Conservation (phyloP, 2,329 filamentous ascomycete genomes). For the Fusarium sp. region DNA sequence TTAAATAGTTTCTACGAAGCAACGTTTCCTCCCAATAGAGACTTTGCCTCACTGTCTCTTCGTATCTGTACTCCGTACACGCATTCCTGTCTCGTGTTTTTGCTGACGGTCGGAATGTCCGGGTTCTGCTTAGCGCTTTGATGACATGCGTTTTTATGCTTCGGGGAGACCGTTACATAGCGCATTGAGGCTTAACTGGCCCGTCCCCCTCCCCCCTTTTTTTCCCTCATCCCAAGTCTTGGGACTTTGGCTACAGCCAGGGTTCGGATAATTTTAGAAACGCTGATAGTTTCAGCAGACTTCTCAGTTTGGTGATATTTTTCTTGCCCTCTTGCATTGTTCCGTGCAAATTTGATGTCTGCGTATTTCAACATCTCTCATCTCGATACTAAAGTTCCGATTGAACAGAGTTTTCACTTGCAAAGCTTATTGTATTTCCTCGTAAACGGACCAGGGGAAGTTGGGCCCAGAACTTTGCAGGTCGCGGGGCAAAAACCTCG, state of each 20-base stretch:
- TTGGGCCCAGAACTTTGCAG: neutral
- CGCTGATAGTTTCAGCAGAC: neutral
- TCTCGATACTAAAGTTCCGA: neutral
- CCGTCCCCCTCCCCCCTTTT: neutral
- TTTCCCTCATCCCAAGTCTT: conserved; percentile 9
- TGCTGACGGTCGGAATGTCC: neutral
- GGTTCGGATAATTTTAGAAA: conserved; percentile 8
- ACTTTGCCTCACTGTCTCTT: neutral
- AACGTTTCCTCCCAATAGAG: neutral
- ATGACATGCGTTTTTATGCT: conserved; percentile 4
- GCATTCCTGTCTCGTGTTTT: neutral
- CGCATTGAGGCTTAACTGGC: conserved; percentile 19
- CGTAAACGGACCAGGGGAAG: neutral
- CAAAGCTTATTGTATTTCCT: conserved; percentile 11
- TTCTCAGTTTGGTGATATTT: neutral
- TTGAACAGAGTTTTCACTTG: neutral
- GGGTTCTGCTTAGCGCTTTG: conserved; percentile 18
- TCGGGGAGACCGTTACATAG: conserved; percentile 28
- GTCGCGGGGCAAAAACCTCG: conserved; percentile 8
- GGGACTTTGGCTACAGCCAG: neutral
- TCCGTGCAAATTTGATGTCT: neutral
- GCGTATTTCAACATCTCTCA: neutral
- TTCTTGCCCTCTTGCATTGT: neutral
- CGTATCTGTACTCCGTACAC: neutral
- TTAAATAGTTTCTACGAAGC: neutral